phyloP scores from a whole-genome alignment of 352 stramenopile species.

The Globisporangium middletonii region DNA sequence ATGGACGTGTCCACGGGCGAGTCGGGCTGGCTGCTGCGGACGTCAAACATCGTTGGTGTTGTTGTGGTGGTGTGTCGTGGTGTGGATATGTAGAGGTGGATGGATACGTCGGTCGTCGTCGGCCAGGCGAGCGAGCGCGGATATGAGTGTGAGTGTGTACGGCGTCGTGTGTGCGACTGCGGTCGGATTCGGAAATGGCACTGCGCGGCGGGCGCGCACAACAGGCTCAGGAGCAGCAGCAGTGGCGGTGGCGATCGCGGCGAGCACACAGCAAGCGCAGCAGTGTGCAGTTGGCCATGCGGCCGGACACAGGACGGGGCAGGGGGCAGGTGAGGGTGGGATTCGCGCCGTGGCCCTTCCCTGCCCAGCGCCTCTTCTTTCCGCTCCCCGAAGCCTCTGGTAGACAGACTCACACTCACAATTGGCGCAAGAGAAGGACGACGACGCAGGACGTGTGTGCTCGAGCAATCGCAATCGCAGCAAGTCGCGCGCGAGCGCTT shows the following conservation, averaged over 20 bases:
- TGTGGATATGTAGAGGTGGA: not conserved
- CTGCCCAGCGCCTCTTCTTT: not conserved
- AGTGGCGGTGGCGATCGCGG: too few relatives aligned
- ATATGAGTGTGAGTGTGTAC: not conserved
- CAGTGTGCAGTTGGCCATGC: too few relatives aligned
- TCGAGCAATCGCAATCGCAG: not conserved
- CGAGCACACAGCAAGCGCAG: too few relatives aligned
- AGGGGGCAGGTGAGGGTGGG: not conserved
- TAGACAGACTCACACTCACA: not conserved
- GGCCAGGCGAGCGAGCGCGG: not conserved
- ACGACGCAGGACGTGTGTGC: too few relatives aligned
- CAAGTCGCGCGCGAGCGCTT: too few relatives aligned
- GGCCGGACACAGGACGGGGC: not conserved
- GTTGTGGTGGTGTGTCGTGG: not conserved
- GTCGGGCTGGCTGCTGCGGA: conserved; percentile 26
- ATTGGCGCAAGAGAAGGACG: not conserved
- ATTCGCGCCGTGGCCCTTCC: not conserved
- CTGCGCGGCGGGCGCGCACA: too few relatives aligned
- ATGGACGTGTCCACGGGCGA: conserved; percentile 73
- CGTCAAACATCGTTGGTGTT: conserved; percentile 11
- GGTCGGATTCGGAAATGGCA: conserved; percentile 18
- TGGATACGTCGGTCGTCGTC: not conserved
- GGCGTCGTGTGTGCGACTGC: conserved; percentile 12
- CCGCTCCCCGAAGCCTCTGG: not conserved
- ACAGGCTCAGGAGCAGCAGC: too few relatives aligned